These are phyloP conservation scores for Barbarea vulgaris DNA, from an alignment of 345 rosid genomes.

Conservation along the genomic window DNA sequence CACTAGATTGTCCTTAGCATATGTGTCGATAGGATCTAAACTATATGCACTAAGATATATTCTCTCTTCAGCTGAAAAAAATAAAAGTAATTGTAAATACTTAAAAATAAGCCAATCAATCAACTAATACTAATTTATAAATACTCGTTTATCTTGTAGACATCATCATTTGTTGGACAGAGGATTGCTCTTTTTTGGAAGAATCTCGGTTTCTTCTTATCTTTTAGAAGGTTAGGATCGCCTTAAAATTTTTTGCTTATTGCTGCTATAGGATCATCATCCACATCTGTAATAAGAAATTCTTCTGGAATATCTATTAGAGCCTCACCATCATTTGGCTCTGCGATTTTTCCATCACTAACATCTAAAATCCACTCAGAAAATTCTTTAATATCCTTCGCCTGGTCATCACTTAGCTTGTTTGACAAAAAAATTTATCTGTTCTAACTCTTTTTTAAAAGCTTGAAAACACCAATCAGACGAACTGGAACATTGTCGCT, in stretches of 20 bases:
- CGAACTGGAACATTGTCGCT: too few species aligned
- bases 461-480: too few species aligned
- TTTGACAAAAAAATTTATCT: not conserved
- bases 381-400: not conserved
- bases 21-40: not conserved
- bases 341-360: not conserved
- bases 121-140: too few species aligned
- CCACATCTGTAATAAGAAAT: not conserved
- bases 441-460: too few species aligned
- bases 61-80: too few species aligned
- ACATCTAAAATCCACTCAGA: not conserved
- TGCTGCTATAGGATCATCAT: not conserved
- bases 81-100: too few species aligned
- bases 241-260: not conserved
- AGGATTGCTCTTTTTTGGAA: too few species aligned
- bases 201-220: not conserved
- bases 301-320: not conserved
- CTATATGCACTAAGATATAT: too few species aligned
- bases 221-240: not conserved
- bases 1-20: not conserved
- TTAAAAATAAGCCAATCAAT: too few species aligned
- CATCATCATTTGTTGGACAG: not conserved
- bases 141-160: not conserved
- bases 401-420: not conserved
- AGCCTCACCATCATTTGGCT: not conserved